These are phyloP conservation scores for Cytospora piceae DNA, from an alignment of 2,329 filamentous ascomycete genomes.

Conservation along the genomic window DNA sequence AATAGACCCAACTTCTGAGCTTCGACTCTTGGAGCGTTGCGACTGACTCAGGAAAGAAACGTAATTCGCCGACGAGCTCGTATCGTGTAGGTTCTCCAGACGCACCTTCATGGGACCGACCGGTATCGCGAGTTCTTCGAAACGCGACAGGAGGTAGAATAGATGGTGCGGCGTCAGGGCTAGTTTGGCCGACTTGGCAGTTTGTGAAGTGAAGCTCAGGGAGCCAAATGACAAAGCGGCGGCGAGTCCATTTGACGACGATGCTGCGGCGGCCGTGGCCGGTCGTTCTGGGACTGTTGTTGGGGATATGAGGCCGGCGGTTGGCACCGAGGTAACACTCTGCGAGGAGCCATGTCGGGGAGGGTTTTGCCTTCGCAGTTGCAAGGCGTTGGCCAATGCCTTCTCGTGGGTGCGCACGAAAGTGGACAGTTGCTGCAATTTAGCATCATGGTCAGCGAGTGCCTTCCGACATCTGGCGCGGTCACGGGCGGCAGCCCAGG, in stretches of 20 bases:
- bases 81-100: constrained; percentile 90
- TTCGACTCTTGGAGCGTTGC: constrained; percentile 76
- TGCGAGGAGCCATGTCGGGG: constrained; percentile 71
- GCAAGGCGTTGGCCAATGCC: constrained; percentile 91
- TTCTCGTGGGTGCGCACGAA: constrained; percentile 98
- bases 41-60: constrained; percentile 91
- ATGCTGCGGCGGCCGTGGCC: constrained; percentile 63
- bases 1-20: constrained; percentile 86
- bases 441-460: constrained; percentile 37
- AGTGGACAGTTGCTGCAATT: constrained; percentile 80
- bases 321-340: constrained; percentile 62
- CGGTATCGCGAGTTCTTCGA: constrained; percentile 87
- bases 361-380: constrained; percentile 74
- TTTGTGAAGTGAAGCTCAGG: constrained; percentile 82
- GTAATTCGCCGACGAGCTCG: constrained; percentile 85
- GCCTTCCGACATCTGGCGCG: not conserved
- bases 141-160: constrained; percentile 93
- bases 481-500: not conserved
- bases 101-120: constrained; percentile 97
- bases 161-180: constrained; percentile 94
- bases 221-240: constrained; percentile 85
- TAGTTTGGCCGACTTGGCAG: constrained; percentile 85
- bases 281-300: constrained; percentile 62
- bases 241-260: constrained; percentile 75
- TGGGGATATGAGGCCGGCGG: constrained; percentile 50